Evolutionary conservation across 2,329 filamentous ascomycete species (phyloP), one percentile per base, ranked within the genome.

Genomic region (Talaromyces funiculosus): DNA sequence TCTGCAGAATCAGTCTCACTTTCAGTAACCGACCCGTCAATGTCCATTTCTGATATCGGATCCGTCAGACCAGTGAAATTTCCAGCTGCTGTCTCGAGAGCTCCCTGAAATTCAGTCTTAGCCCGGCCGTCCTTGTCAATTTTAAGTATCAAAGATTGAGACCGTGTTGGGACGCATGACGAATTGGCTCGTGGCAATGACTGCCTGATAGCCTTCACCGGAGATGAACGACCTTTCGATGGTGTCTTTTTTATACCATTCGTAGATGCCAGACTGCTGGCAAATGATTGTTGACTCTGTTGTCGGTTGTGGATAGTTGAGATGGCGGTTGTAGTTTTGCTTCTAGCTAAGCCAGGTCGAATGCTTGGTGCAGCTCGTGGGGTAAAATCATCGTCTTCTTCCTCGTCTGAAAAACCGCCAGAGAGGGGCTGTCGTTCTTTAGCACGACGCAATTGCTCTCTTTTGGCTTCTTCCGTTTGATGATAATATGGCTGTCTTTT

Each of bases 41-140:
- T 64, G 40, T 77, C 75, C 67, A 78, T 75, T 18, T 68, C 69
- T 4, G 65, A 71, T 60, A 73, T 60, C 31, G 68, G 70, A 65
- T 77, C 71, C 1, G 71, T 74, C 63, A 73, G 63, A 1, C 68
- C 71, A 1, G 70, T 73, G 4, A 71, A 66, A 12, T 66, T 66
- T 54, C 73, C 69, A 16, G 68, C 64, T n/a, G 26, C 35, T 26
- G 16, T 9, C 7, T 29, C 33, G 16, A 29, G 35, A 16, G 75
- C 66, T 6, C 75, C 62, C 58, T 74, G 73, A 68, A 77, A 76
- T 61, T 78, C 75, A 4, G 78, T 75, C 66, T 77, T 80, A 29
- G 79, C 79, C 59, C 78, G 70, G 14, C 79, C 78, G 64, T 80
- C 77, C 53, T 75, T 74, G 61, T 78, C 78, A 62, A 81, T 79